phyloP scores from a whole-genome alignment of 768 basidiomycete genomes.

The Neoboletus brunneissimus region DNA sequence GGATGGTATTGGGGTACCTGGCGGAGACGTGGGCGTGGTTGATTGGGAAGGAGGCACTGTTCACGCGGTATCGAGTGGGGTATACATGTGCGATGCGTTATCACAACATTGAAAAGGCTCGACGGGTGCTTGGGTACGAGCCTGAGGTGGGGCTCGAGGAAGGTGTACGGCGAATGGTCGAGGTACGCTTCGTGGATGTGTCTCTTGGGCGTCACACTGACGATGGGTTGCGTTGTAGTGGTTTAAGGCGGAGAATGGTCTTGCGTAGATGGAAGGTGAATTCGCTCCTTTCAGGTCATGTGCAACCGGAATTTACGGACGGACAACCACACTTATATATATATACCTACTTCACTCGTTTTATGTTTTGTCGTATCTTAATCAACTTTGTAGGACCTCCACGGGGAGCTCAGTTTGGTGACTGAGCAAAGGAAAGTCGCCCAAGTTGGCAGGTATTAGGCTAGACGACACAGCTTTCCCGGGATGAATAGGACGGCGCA shows the following conservation, averaged over 20 bases:
- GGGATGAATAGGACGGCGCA: too few relatives aligned
- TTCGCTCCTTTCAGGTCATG: neutral
- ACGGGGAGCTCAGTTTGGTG: neutral
- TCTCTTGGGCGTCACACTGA: neutral
- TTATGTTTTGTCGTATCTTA: neutral
- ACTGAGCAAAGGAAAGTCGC: too few relatives aligned
- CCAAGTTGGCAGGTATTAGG: too few relatives aligned
- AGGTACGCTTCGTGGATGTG: conserved; percentile 46
- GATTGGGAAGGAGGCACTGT: conserved; percentile 74
- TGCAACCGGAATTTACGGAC: neutral
- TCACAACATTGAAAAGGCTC: conserved; percentile 93
- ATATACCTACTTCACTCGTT: conserved; percentile 5
- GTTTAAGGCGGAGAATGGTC: conserved; percentile 32
- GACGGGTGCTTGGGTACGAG: conserved; percentile 89
- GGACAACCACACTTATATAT: neutral
- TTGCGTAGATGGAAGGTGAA: conserved; percentile 15
- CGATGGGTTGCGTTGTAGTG: conserved; percentile 10
- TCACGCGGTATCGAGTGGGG: conserved; percentile 82
- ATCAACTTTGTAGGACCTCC: neutral
- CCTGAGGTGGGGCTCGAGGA: conserved; percentile 88
- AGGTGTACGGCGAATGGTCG: conserved; percentile 75
- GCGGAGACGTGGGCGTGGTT: conserved; percentile 75
- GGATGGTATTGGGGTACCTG: conserved; percentile 65
- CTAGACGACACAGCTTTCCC: too few relatives aligned
- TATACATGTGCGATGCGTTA: conserved; percentile 78